Base-by-base conservation (phyloP, 179 eudicot species). In the Corrigiola litoralis region DNA sequence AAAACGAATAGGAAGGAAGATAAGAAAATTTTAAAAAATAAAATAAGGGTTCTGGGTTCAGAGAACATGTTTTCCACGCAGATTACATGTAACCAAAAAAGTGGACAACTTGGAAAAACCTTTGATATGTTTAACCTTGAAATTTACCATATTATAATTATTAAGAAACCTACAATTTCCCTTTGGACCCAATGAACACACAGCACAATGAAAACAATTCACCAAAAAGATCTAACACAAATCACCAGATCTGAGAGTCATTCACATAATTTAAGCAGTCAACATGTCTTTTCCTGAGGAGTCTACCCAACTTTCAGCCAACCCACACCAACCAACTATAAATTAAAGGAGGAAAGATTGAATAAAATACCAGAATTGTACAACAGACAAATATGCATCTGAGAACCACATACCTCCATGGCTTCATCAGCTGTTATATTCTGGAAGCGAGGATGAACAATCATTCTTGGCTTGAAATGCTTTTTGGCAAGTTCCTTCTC, bases 381-480 rank as follows among this genome's bases (percentile, higher is more conserved):
- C 44, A 56, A 33, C 0, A 27, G 25, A 56, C 28, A 10, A 7
- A 28, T n/a, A 20, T 24, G 32, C 25, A 14, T 23, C 18, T 7
- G 38, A 63, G 18, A n/a, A n/a, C n/a, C 12, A 77, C 81, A 67
- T 69, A 90, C 99, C 96, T 90, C 87, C 81, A 90, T 77, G 23
- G 97, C 97, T 76, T 88, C 90, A 77, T 91, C 97, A 29, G 95
- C 92, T 68, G 97, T 85, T 53, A 87, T 85, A 69, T 95, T 95
- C 52, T 87, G 88, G 66, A 95, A 95, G 38, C 96, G 87, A 63
- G 96, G 97, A 78, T 95, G 99, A 63, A 85, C 89, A 65, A 95
- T 95, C 95, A 87, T 88, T 74, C 99, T 83, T 11, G 87, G 81
- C 72, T 88, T 95, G 71, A 91, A 87, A 82, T 82, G 87, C 85